These are phyloP conservation scores for Panicum virgatum DNA, from an alignment of 202 grass and related monocot genomes.

Conservation along the genomic window DNA sequence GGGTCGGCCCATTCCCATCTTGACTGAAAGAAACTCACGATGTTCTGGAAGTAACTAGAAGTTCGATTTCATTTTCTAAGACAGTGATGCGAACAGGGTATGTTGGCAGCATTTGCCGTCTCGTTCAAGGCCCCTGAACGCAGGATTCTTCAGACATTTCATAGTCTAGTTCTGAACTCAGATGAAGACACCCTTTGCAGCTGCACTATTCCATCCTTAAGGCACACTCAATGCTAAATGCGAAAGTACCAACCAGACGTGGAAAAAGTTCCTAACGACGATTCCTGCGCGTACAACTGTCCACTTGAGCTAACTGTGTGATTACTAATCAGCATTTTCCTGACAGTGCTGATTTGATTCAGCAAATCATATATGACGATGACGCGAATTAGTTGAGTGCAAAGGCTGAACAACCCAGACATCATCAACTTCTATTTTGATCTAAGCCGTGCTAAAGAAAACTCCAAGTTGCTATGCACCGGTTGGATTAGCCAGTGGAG, in stretches of 20 bases:
- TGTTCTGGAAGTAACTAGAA: constrained; percentile 1
- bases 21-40: neutral
- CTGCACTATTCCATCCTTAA: neutral
- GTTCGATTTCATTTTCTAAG: neutral
- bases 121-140: neutral
- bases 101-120: neutral
- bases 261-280: neutral
- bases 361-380: neutral
- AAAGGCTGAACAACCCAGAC: neutral
- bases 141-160: neutral
- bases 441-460: too few species aligned
- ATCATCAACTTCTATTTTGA: neutral
- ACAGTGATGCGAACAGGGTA: neutral
- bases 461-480: too few species aligned
- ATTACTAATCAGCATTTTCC: neutral
- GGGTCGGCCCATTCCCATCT: too few species aligned
- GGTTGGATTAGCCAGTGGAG: too few species aligned
- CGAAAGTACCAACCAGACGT: neutral
- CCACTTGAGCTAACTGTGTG: neutral
- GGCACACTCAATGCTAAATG: neutral
- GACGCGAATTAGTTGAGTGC: too few species aligned
- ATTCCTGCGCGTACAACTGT: neutral
- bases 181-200: neutral
- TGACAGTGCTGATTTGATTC: neutral
- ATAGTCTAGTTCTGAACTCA: neutral